Conservation (phyloP, 164 flowering plant species). For the Magnolia sinica region DNA sequence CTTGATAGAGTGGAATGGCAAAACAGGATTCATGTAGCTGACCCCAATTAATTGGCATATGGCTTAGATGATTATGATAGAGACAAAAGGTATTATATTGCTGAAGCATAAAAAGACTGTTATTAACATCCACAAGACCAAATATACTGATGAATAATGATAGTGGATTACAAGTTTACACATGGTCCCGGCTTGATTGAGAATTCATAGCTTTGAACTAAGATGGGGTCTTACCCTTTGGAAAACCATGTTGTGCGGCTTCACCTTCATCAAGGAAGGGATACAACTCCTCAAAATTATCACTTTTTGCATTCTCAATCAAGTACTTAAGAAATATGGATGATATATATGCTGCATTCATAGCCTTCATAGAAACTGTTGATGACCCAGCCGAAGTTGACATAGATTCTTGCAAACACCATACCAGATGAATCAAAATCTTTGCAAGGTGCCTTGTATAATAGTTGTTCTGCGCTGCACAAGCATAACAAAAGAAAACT, state of each 20-base stretch:
- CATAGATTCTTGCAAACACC: constrained; percentile 76
- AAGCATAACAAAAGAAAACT: constrained; percentile 12
- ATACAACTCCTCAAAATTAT: constrained; percentile 57
- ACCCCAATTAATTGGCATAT: too few species aligned
- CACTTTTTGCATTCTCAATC: constrained; percentile 74
- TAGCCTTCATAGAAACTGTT: constrained; percentile 46
- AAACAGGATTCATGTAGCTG: too few species aligned
- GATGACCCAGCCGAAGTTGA: constrained; percentile 45
- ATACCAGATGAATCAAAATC: constrained; percentile 70
- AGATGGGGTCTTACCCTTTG: constrained; percentile 36
- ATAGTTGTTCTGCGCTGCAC: constrained; percentile 72
- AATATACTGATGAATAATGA: neutral
- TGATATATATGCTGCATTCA: constrained; percentile 74
- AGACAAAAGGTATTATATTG: neutral
- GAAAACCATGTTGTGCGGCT: constrained; percentile 36
- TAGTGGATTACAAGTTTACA: neutral
- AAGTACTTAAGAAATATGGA: constrained; percentile 76
- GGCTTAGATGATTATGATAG: too few species aligned
- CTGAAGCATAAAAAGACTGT: neutral
- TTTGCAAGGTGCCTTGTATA: constrained; percentile 87
- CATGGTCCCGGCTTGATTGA: neutral
- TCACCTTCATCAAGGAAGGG: constrained; percentile 66
- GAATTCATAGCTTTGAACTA: neutral
- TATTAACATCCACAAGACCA: neutral
- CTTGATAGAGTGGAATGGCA: too few species aligned